Evolutionary conservation across 805 yeast species (phyloP), one percentile per base, ranked within the genome.

Genomic region (Ogataea pini): DNA sequence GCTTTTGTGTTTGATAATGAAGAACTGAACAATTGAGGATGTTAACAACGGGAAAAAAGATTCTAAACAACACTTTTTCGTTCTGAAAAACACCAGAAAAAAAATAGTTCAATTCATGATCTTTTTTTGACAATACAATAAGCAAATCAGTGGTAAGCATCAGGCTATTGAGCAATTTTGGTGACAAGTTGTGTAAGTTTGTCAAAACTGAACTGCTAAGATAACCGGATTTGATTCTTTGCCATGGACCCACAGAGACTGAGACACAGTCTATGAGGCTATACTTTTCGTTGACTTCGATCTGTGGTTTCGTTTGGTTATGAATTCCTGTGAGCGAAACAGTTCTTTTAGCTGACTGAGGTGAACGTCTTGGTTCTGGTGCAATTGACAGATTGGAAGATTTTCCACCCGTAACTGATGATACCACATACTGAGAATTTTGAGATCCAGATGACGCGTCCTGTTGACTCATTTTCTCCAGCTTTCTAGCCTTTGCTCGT

Each of bases 231-330:
- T 82, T 82, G 52, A 85, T 77, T 55, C 95, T 70, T 65, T 86
- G 90, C 95, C 95, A 87, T 29, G 83, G 74, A 0, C 94, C 94
- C 20, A 86, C 91, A 0, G 86, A 78, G 8, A 86, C 72, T 8
- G 88, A 81, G 37, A 77, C 72, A 54, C 86, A 77, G 58, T 86
- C 90, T 24, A 86, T 76, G 50, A 85, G 44, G 59, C 80, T 78
- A 63, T 86, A 86, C 52, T 82, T 79, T 46, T 82, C 85, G 60
- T 85, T 86, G 36, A 80, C 63, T 34, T 73, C 77, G 29, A 81
- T 68, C 1, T 86, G 86, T 4, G 78, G 31, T 28, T 55, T 54
- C 27, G 58, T 32, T 10, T 52, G 58, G 25, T 48, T 53, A 25
- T 62, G 59, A 25, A 62, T 46, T 27, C 45, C 54, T 3, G 49